A percentile compares a stretch with the other conserved stretches of the same genome.
phyloP scores from a whole-genome alignment of 2,329 filamentous ascomycete species.

The Claviceps paspali region DNA sequence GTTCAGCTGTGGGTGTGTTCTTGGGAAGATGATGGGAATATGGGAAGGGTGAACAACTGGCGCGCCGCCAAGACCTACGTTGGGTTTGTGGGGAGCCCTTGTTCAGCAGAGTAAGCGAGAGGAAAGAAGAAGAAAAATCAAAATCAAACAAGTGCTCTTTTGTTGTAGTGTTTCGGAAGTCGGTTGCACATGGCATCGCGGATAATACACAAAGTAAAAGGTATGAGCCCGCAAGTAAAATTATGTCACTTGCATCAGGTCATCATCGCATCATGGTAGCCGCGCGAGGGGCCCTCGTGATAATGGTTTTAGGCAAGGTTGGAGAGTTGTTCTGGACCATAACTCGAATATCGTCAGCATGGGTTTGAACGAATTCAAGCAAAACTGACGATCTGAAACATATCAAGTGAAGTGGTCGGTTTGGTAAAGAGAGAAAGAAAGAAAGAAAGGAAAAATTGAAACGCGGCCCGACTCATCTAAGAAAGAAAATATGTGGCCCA shows the following conservation, averaged over 20 bases:
- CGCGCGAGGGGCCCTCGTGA: slow-evolving; percentile 51
- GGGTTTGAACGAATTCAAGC: slow-evolving; percentile 15
- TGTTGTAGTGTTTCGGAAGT: too few species aligned
- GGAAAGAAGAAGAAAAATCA: too few species aligned
- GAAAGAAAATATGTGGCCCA: background rate
- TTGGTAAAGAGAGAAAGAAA: slow-evolving; percentile 16
- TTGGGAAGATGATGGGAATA: background rate
- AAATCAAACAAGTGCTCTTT: too few species aligned
- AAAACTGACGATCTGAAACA: slow-evolving; percentile 22
- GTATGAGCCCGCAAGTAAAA: background rate
- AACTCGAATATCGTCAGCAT: slow-evolving; percentile 35
- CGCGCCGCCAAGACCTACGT: background rate
- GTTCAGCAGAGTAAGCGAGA: background rate
- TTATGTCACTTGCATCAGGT: slow-evolving; percentile 50
- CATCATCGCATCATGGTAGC: slow-evolving; percentile 53
- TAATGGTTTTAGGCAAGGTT: slow-evolving; percentile 53
- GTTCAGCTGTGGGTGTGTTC: background rate
- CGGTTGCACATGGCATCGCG: too few species aligned
- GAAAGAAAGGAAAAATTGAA: slow-evolving; percentile 8
- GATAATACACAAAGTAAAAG: too few species aligned
- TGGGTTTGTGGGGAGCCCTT: background rate
- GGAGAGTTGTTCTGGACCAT: slow-evolving; percentile 41
- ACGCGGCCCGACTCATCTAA: background rate
- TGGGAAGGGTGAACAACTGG: background rate
- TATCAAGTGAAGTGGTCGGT: slow-evolving; percentile 26